Base-by-base conservation (phyloP, 306 rosid genomes). In the Corylus americana region DNA sequence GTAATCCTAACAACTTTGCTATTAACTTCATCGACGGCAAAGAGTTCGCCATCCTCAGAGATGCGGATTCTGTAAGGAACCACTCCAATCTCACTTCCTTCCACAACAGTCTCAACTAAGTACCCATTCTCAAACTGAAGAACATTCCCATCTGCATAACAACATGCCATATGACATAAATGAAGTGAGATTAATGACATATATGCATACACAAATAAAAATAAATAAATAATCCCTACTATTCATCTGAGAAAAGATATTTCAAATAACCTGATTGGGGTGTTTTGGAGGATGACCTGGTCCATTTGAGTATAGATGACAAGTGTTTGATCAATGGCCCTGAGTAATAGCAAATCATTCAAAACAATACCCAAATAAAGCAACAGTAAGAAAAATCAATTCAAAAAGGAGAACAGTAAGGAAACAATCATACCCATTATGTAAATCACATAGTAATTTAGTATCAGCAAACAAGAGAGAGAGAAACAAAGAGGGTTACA, bases 51-150 rank as follows among this genome's bases (percentile, higher is more conserved):
- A 77, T 95, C 99, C 80, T 91, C 96, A 4, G 94, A 89, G 57
- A 93, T 90, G 0, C 87, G 94, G 64, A 95, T 93, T 84, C 89
- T 85, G 85, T 91, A 78, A 9, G 72, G 72, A 67, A 67, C 72
- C 29, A 42, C 72, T 39, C 72, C 98, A 67, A 95, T 95, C 51
- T 82, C 93, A 75, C 89, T 90, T 79, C 99, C 97, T 83, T 93
- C 96, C 54, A 84, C 90, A 78, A 93, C 95, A 74, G 99, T 93
- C 88, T 95, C 99, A 79, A 95, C 99, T 29, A 93, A 86, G 83
- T 95, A 93, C 77, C 99, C 99, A 89, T 87, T 81, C 92, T 95
- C 98, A 83, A 91, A 95, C 54, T 91, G 99, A 83, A 93, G 83
- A 86, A 87, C 85, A 88, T 90, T 90, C 78, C 87, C 98, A 86